phyloP scores from a whole-genome alignment of 441 rosid species.

The Populus hybrid region DNA sequence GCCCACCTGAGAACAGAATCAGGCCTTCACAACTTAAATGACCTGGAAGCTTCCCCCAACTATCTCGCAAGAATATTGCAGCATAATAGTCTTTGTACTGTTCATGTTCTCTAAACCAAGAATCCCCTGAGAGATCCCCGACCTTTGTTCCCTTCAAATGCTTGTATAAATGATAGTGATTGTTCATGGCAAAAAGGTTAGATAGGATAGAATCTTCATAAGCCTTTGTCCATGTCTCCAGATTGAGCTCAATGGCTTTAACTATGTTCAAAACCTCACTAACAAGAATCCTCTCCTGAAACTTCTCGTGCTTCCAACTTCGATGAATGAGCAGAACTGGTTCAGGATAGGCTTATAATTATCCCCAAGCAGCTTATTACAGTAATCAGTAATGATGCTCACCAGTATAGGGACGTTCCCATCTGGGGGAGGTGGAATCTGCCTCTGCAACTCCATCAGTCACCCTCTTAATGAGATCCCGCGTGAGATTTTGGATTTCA shows the following conservation, averaged over 20 bases:
- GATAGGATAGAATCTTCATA: slow-evolving; percentile 60
- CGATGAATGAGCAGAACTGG: slow-evolving; percentile 82
- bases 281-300: slow-evolving; percentile 76
- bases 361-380: slow-evolving; percentile 84
- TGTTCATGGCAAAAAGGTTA: slow-evolving; percentile 80
- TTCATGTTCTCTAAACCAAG: slow-evolving; percentile 85
- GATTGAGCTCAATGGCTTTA: slow-evolving; percentile 63
- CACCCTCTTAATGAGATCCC: slow-evolving; percentile 88
- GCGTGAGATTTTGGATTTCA: slow-evolving; percentile 87
- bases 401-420: slow-evolving; percentile 78
- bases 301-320: slow-evolving; percentile 88
- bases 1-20: slow-evolving; percentile 92
- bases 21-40: slow-evolving; percentile 94
- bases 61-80: slow-evolving; percentile 65
- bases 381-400: slow-evolving; percentile 79
- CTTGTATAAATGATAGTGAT: slow-evolving; percentile 85
- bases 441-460: slow-evolving; percentile 83
- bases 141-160: slow-evolving; percentile 76
- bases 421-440: slow-evolving; percentile 71
- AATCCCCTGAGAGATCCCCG: slow-evolving; percentile 76
- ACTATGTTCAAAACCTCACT: slow-evolving; percentile 61
- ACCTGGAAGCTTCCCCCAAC: slow-evolving; percentile 86
- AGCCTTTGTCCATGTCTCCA: slow-evolving; percentile 79
- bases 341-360: slow-evolving; percentile 70
- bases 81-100: slow-evolving; percentile 71